phyloP scores from a whole-genome alignment of 2,329 filamentous ascomycete genomes.

The Fusarium xylarioides region DNA sequence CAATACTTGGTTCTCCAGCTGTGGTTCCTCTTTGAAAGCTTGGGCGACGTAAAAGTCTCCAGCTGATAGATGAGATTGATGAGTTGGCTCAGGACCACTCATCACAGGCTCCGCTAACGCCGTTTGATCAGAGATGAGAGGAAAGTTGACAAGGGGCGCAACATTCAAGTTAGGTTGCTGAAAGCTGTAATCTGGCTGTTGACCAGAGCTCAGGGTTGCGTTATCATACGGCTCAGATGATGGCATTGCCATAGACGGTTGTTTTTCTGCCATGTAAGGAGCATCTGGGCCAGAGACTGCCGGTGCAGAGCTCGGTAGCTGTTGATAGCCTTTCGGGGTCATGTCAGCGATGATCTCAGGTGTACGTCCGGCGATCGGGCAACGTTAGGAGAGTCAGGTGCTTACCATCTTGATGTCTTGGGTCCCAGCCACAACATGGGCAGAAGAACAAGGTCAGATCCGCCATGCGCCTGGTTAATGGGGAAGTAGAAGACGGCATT shows the following conservation, averaged over 20 bases:
- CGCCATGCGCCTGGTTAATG: conserved; percentile 44
- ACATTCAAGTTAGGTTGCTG: conserved; percentile 30
- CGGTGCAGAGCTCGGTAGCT: conserved; percentile 39
- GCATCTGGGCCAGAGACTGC: conserved; percentile 44
- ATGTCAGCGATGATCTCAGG: conserved; percentile 19
- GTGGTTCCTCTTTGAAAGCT: conserved; percentile 34
- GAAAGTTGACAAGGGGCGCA: conserved; percentile 36
- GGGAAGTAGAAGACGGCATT: conserved; percentile 38
- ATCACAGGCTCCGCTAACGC: conserved; percentile 27
- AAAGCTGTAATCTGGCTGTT: conserved; percentile 24
- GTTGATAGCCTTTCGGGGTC: conserved; percentile 47
- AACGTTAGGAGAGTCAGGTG: neutral
- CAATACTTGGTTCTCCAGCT: conserved; percentile 25
- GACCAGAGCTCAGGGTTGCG: conserved; percentile 19
- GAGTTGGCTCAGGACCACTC: conserved; percentile 13
- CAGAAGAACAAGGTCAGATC: conserved; percentile 44
- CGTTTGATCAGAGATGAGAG: conserved; percentile 31
- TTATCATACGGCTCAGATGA: conserved; percentile 31
- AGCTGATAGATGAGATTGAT: conserved; percentile 27
- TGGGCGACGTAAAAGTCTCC: conserved; percentile 35
- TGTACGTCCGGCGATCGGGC: neutral
- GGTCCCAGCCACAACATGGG: conserved; percentile 45
- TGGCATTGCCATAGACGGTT: conserved; percentile 36
- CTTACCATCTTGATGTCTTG: conserved; percentile 47
- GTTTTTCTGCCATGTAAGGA: conserved; percentile 47